phyloP scores from a whole-genome alignment of 345 rosid genomes.

The Murraya koenigii region DNA sequence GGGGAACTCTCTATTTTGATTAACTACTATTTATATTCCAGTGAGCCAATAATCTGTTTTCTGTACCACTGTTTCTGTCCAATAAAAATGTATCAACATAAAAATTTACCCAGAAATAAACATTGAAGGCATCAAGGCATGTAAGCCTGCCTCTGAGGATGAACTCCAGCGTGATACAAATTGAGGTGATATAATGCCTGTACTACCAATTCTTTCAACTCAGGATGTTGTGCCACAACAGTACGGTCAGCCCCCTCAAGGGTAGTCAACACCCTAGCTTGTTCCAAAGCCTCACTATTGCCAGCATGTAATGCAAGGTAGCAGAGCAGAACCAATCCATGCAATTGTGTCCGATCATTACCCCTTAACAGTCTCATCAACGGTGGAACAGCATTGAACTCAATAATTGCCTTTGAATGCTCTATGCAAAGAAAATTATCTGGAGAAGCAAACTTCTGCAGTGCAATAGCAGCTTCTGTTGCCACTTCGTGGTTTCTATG shows the following conservation, averaged over 20 bases:
- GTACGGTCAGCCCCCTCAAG: slow-evolving; percentile 73
- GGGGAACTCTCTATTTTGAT: slow-evolving; percentile 6
- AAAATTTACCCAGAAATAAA: slow-evolving; percentile 4
- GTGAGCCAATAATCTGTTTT: slow-evolving; percentile 7
- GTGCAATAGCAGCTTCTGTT: slow-evolving; percentile 61
- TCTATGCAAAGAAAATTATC: slow-evolving; percentile 57
- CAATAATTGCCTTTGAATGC: slow-evolving; percentile 75
- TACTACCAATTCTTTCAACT: slow-evolving; percentile 63
- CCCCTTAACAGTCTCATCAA: slow-evolving; percentile 67
- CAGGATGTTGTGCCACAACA: slow-evolving; percentile 50
- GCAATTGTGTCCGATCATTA: slow-evolving; percentile 53
- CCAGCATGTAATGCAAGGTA: slow-evolving; percentile 68
- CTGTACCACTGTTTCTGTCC: background rate
- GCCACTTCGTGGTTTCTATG: slow-evolving; percentile 60
- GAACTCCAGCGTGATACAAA: slow-evolving; percentile 54
- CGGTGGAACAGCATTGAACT: slow-evolving; percentile 44
- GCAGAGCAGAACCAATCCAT: slow-evolving; percentile 66
- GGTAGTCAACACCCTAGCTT: slow-evolving; percentile 70
- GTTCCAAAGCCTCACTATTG: slow-evolving; percentile 54
- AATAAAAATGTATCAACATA: slow-evolving; percentile 15
- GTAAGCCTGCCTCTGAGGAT: slow-evolving; percentile 51
- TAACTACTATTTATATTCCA: background rate
- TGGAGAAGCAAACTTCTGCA: slow-evolving; percentile 61
- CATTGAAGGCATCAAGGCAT: slow-evolving; percentile 13
- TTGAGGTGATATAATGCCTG: slow-evolving; percentile 61